These are phyloP conservation scores for Teunomyces panamensis DNA, from an alignment of 805 yeast genomes.

Conservation along the genomic window DNA sequence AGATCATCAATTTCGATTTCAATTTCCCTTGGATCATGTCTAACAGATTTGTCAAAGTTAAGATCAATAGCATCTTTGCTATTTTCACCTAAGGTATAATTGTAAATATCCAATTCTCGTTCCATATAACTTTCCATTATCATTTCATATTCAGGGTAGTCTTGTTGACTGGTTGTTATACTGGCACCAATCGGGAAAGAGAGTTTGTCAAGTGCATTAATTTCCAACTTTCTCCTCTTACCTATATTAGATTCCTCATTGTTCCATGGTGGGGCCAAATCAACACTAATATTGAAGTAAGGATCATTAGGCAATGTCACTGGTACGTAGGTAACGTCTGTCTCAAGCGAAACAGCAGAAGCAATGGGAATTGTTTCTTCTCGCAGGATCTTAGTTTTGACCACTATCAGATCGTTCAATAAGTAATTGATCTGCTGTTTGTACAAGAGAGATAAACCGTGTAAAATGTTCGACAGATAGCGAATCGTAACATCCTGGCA, in stretches of 20 bases:
- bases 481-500: constrained; percentile 20
- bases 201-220: constrained; percentile 11
- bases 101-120: constrained; percentile 5
- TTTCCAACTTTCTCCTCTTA: constrained; percentile 16
- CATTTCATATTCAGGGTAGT: background rate
- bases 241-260: constrained; percentile 2
- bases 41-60: constrained; percentile 5
- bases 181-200: constrained; percentile 10
- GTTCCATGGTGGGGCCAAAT: constrained; percentile 16
- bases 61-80: constrained; percentile 1
- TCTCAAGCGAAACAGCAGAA: background rate
- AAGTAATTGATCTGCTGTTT: constrained; percentile 48
- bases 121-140: constrained; percentile 12
- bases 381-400: constrained; percentile 5
- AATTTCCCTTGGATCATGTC: constrained; percentile 25
- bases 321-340: background rate
- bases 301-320: constrained; percentile 25
- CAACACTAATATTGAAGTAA: constrained; percentile 21
- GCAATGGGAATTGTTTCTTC: background rate
- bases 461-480: constrained; percentile 41
- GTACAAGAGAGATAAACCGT: constrained; percentile 49
- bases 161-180: background rate
- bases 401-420: constrained; percentile 26
- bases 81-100: background rate
- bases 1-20: constrained; percentile 8